Conservation (phyloP, 768 basidiomycete genomes). For the Hysterangium stoloniferum region DNA sequence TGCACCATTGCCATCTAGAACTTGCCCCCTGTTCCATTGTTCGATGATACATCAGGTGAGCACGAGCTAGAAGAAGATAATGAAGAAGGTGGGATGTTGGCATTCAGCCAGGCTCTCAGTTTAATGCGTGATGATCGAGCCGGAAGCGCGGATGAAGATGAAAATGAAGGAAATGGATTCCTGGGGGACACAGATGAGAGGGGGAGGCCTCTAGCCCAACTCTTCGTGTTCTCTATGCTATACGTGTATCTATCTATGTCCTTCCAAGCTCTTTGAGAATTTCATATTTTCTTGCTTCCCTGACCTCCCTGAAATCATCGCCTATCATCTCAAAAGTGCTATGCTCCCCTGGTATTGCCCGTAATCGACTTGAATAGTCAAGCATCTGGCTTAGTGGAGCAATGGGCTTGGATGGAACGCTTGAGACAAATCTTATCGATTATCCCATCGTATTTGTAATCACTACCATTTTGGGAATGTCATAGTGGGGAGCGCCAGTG, state of each 20-base stretch:
- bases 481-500: too few species aligned
- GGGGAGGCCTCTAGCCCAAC: slow-evolving; percentile 35
- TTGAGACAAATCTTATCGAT: slow-evolving; percentile 45
- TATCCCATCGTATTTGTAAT: too few species aligned
- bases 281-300: slow-evolving; percentile 52
- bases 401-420: slow-evolving; percentile 59
- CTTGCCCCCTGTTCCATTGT: slow-evolving; percentile 36
- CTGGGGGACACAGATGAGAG: slow-evolving; percentile 81
- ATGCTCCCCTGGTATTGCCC: slow-evolving; percentile 76
- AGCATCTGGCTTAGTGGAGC: slow-evolving; percentile 79
- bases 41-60: slow-evolving; percentile 29
- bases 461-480: too few species aligned
- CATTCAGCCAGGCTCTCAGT: slow-evolving; percentile 67
- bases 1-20: slow-evolving; percentile 23
- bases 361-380: slow-evolving; percentile 70
- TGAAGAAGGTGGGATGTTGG: slow-evolving; percentile 53
- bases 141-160: slow-evolving; percentile 70
- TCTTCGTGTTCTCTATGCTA: background rate
- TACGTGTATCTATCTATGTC: too few species aligned
- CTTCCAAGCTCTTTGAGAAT: slow-evolving; percentile 76
- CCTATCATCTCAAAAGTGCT: slow-evolving; percentile 72
- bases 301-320: slow-evolving; percentile 70
- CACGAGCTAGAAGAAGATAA: slow-evolving; percentile 26
- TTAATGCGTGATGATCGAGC: slow-evolving; percentile 46
- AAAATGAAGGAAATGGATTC: slow-evolving; percentile 62